phyloP scores from a whole-genome alignment of 192 early-diverging fungal species.

The Polychytrium aggregatum region DNA sequence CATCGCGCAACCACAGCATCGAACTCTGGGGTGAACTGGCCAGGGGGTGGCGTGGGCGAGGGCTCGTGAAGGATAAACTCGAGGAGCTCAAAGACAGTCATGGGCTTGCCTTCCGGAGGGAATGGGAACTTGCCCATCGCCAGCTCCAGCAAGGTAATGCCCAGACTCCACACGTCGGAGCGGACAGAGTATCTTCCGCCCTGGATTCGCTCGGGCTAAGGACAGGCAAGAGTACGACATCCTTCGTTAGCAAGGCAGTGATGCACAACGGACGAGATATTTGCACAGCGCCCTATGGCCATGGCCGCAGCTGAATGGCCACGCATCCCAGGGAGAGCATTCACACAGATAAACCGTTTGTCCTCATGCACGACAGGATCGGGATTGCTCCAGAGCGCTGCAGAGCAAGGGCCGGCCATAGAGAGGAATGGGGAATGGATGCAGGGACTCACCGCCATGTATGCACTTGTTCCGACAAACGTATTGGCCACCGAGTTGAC shows the following conservation, averaged over 20 bases:
- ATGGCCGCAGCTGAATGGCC: too few species aligned
- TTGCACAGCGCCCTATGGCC: too few species aligned
- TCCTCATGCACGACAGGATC: too few species aligned
- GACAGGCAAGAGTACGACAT: too few species aligned
- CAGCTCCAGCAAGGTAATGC: constrained; percentile 83
- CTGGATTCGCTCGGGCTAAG: constrained; percentile 89
- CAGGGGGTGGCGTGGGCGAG: constrained; percentile 60
- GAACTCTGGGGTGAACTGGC: constrained; percentile 54
- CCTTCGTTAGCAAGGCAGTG: too few species aligned
- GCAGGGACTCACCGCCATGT: constrained; percentile 85
- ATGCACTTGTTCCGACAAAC: constrained; percentile 93
- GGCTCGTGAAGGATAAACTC: constrained; percentile 87
- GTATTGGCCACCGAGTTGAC: constrained; percentile 83
- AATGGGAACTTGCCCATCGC: constrained; percentile 89
- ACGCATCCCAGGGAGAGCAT: too few species aligned
- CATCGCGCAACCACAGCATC: constrained; percentile 67
- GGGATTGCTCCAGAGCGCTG: too few species aligned
- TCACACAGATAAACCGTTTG: too few species aligned
- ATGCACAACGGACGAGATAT: too few species aligned
- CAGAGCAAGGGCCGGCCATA: too few species aligned
- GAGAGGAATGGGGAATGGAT: too few species aligned
- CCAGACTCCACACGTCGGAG: constrained; percentile 93
- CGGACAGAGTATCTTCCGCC: constrained; percentile 73
- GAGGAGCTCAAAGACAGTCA: constrained; percentile 85
- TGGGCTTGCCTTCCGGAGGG: constrained; percentile 64